Conservation (phyloP, 2,329 filamentous ascomycete genomes). For the Xylaria digitata region DNA sequence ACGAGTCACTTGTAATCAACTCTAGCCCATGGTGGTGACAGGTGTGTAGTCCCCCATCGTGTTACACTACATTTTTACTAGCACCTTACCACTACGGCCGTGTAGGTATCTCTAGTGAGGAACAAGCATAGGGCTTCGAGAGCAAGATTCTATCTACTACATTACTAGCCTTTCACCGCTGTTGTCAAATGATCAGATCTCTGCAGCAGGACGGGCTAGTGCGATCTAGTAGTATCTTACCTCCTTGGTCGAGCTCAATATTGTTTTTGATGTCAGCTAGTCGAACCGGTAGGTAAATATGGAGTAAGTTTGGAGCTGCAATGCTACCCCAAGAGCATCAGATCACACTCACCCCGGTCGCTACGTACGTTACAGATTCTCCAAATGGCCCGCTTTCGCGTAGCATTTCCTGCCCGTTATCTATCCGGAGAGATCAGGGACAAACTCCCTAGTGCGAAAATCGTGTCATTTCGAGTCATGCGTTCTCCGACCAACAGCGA, state of each 20-base stretch:
- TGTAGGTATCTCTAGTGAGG: conserved; percentile 7
- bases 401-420: conserved; percentile 30
- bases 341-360: conserved; percentile 39
- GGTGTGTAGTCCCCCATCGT: conserved; percentile 12
- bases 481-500: conserved; percentile 12
- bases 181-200: conserved; percentile 25
- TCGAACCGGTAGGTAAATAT: conserved; percentile 34
- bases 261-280: conserved; percentile 34
- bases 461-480: conserved; percentile 10
- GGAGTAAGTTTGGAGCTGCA: conserved; percentile 40
- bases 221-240: conserved; percentile 27
- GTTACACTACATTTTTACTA: background rate
- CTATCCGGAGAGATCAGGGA: conserved; percentile 23
- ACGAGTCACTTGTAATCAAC: background rate
- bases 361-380: conserved; percentile 44
- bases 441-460: conserved; percentile 14
- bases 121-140: background rate
- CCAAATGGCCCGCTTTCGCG: conserved; percentile 39
- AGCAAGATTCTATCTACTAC: conserved; percentile 1
- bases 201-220: conserved; percentile 24
- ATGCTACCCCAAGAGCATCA: conserved; percentile 42
- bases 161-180: conserved; percentile 18
- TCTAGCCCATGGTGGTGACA: background rate
- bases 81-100: conserved; percentile 11
- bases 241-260: conserved; percentile 25